Base-by-base conservation (phyloP, 164 flowering plant species). In the Litsea cubeba region DNA sequence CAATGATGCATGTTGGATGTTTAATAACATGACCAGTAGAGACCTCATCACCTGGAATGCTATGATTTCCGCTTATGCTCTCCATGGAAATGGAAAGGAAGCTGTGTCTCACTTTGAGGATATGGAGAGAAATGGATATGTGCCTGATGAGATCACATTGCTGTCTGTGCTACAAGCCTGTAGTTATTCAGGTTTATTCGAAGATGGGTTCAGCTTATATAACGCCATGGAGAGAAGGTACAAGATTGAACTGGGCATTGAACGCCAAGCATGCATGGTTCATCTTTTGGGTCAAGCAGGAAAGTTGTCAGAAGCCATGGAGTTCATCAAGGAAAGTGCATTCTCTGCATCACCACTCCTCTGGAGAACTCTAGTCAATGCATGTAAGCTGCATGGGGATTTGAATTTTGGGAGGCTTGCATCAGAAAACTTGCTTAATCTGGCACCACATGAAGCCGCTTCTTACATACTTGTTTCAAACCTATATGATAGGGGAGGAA, bases 161-260 rank as follows among this genome's bases (percentile, higher is more conserved):
- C n/a, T 83, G 70, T 67, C 75, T n/a, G 68, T 77, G 25, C 83
- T 83, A 76, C 85, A 83, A 79, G 85, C 82, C 50, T 80, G 85
- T 72, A 51, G 75, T 50, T 76, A 83, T 50, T 78, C 83, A 12
- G 82, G 83, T 25, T 71, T 83, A 67, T 78, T 65, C 71, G 76
- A 80, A 76, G 68, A 74, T 62, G 85, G 82, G 50, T 57, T 79
- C 5, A 23, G 40, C 67, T 54, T 81, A 65, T 79, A 75, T 66
- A 68, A 68, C 32, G 65, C 73, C 23, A 83, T 81, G 79, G 79
- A 71, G 67, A 26, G 30, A 58, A 77, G 68, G 50, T 72, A 40
- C 23, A 68, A 72, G 62, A 24, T 77, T 1, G 62, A 67, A 40
- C 72, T 66, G 2, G 50, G 60, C 3, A 68, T 60, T n/a, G 75